These are phyloP conservation scores for Leccinum pellstonianum DNA, from an alignment of 768 basidiomycete genomes.

Conservation along the genomic window DNA sequence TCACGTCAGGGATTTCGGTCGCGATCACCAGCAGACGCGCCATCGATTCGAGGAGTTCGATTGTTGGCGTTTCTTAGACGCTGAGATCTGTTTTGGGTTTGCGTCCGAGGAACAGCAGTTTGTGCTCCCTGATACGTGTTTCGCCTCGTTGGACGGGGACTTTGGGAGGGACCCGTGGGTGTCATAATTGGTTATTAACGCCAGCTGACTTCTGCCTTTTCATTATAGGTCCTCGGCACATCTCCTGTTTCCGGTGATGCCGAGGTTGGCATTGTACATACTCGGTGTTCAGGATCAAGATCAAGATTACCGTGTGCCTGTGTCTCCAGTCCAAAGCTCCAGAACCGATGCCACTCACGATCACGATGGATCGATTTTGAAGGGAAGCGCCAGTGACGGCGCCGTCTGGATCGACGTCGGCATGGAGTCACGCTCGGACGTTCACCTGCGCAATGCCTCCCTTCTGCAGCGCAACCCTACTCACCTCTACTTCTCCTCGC, in stretches of 20 bases:
- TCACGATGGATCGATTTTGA: background rate
- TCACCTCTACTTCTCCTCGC: constrained; percentile 52
- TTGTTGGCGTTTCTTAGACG: constrained; percentile 48
- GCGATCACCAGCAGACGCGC: background rate
- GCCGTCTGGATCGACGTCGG: constrained; percentile 46
- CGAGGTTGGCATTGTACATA: constrained; percentile 53
- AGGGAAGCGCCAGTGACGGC: background rate
- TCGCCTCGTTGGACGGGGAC: constrained; percentile 51
- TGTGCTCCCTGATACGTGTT: constrained; percentile 53
- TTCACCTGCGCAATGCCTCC: constrained; percentile 61
- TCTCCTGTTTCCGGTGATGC: constrained; percentile 55
- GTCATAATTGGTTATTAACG: background rate
- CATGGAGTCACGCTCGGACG: constrained; percentile 50
- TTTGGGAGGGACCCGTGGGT: constrained; percentile 35
- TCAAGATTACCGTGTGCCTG: constrained; percentile 4
- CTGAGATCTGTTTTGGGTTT: constrained; percentile 55
- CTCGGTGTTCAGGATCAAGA: constrained; percentile 36
- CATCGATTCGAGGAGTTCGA: constrained; percentile 30
- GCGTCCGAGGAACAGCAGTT: constrained; percentile 56
- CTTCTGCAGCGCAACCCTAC: constrained; percentile 53
- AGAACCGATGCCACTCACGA: constrained; percentile 3
- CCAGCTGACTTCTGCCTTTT: background rate
- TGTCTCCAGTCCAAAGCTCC: constrained; percentile 6
- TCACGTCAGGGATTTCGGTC: background rate
- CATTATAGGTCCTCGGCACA: constrained; percentile 43